Evolutionary conservation across 306 rosid species (phyloP).

Genomic region (Betula pendula): DNA sequence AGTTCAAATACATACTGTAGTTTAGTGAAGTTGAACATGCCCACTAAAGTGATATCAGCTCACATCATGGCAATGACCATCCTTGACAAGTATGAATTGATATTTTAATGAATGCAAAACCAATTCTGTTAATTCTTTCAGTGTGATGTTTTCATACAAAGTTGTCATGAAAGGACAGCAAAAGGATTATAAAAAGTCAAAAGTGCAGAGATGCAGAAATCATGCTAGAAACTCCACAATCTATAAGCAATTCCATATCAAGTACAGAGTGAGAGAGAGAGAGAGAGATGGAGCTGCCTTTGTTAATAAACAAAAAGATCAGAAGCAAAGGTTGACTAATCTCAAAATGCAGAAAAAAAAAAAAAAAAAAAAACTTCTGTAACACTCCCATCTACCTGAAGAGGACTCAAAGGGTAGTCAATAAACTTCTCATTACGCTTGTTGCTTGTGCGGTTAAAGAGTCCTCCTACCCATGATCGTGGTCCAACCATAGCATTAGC

Average conservation of each 20-base stretch:
- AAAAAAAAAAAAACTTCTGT: not conserved
- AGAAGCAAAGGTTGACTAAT: constrained; percentile 19
- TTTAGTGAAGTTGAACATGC: constrained; percentile 8
- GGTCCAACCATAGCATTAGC: constrained; percentile 98
- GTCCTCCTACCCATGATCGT: constrained; percentile 87
- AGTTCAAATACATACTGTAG: constrained; percentile 16
- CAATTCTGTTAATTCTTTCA: not conserved
- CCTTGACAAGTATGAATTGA: not conserved
- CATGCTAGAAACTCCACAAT: not conserved
- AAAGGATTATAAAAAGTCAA: not conserved
- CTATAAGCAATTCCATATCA: not conserved
- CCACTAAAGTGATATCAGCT: constrained; percentile 2
- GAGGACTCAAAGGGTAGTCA: constrained; percentile 60
- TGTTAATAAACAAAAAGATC: not conserved
- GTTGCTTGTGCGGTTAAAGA: constrained; percentile 56
- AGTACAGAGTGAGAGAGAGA: no score
- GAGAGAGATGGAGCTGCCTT: not conserved
- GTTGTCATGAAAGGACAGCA: not conserved
- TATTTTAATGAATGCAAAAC: not conserved
- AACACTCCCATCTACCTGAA: constrained; percentile 54
- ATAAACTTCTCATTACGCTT: constrained; percentile 49
- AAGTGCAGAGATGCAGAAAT: not conserved
- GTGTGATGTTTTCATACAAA: not conserved
- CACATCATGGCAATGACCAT: not conserved
- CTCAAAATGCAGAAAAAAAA: constrained; percentile 5